These are phyloP conservation scores for Backusella macrospora DNA, from an alignment of 192 early-diverging fungal species.

Conservation along the genomic window DNA sequence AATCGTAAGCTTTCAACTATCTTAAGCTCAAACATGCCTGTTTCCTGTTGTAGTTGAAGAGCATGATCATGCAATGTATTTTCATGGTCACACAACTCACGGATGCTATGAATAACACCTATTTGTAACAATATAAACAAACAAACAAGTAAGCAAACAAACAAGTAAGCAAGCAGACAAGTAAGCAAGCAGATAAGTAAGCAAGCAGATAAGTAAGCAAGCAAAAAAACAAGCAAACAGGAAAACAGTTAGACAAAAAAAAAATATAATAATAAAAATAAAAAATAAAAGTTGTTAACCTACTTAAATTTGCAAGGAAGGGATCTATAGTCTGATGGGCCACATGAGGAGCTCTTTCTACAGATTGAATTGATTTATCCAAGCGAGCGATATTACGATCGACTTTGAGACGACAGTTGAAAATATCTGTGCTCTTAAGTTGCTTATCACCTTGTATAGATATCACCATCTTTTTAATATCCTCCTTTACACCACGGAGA, in stretches of 20 bases:
- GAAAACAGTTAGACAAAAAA: no score
- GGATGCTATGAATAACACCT: conserved; percentile 21
- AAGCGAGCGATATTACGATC: conserved; percentile 20
- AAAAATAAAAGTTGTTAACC: conserved; percentile 1
- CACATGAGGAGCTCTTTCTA: conserved; percentile 5
- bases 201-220: no score
- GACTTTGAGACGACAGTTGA: conserved; percentile 23
- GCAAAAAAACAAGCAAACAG: no score
- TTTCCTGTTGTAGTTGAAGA: conserved; percentile 35
- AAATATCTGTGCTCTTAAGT: conserved; percentile 25
- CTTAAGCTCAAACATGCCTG: conserved; percentile 31
- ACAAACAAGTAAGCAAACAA: no score
- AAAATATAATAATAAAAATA: not conserved
- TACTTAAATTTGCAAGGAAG: conserved; percentile 26
- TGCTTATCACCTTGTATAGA: conserved; percentile 24
- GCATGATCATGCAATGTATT: conserved; percentile 38
- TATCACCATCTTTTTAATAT: conserved; percentile 25
- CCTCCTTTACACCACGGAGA: conserved; percentile 25
- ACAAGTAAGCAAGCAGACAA: no score
- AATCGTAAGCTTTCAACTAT: conserved; percentile 25
- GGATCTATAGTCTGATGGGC: conserved; percentile 22
- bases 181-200: no score
- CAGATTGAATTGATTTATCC: conserved; percentile 20
- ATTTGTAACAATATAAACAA: not conserved
- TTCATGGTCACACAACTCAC: conserved; percentile 31